Percentiles rank a stretch among this genome's conserved stretches.
phyloP scores from a whole-genome alignment of 768 basidiomycete genomes.

The Boletus fagicola region DNA sequence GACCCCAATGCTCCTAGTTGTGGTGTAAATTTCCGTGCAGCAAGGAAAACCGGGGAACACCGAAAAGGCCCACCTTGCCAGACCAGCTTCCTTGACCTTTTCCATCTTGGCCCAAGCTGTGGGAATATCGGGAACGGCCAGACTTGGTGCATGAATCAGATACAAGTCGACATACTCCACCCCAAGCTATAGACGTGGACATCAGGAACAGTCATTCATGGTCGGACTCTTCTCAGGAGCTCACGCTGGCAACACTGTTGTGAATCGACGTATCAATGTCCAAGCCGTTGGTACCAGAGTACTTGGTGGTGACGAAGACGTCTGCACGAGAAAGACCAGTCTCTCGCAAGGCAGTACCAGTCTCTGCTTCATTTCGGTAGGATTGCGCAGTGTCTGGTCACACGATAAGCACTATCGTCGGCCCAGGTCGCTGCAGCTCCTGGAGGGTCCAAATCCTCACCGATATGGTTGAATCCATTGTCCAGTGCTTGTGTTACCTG shows the following conservation, averaged over 20 bases:
- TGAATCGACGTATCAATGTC: slow-evolving; percentile 55
- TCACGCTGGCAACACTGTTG: slow-evolving; percentile 55
- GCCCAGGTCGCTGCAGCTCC: background rate
- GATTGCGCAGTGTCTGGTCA: slow-evolving; percentile 55
- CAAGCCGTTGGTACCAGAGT: slow-evolving; percentile 48
- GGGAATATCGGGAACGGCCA: slow-evolving; percentile 57
- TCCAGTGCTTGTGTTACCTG: slow-evolving; percentile 62
- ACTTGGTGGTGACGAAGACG: slow-evolving; percentile 67
- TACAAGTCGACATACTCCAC: slow-evolving; percentile 68
- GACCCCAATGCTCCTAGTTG: slow-evolving; percentile 63
- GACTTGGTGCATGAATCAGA: slow-evolving; percentile 58
- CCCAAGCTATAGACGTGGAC: slow-evolving; percentile 45
- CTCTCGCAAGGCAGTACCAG: slow-evolving; percentile 38
- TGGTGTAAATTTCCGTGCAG: background rate
- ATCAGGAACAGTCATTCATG: background rate
- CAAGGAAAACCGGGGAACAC: background rate
- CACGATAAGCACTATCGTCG: background rate
- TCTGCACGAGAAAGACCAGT: slow-evolving; percentile 56
- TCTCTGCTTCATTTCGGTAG: slow-evolving; percentile 61
- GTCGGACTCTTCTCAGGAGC: slow-evolving; percentile 15
- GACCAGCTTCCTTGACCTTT: slow-evolving; percentile 50
- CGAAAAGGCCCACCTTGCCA: slow-evolving; percentile 47
- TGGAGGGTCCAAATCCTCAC: slow-evolving; percentile 32
- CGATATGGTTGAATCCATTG: slow-evolving; percentile 61
- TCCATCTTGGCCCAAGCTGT: slow-evolving; percentile 66